Evolutionary conservation across 2,329 filamentous ascomycete genomes (phyloP).

Genomic region (Aspergillus sp.): DNA sequence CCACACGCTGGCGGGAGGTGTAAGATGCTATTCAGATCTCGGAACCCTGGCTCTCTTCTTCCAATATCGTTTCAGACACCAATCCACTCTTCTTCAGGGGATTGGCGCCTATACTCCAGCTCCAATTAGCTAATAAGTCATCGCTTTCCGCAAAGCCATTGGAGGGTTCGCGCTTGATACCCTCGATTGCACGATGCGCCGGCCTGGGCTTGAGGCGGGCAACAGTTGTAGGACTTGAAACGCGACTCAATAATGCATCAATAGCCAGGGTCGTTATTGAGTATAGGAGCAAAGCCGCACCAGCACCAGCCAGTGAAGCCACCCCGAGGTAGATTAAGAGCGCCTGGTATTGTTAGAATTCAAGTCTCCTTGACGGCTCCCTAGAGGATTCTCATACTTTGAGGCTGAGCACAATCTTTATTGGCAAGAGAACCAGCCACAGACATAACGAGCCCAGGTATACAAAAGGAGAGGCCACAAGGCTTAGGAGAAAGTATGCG

Average conservation of each 20-base stretch:
- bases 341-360: conserved; percentile 30
- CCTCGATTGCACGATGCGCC: not conserved
- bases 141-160: not conserved
- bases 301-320: conserved; percentile 66
- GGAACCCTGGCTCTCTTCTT: conserved; percentile 28
- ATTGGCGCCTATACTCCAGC: not conserved
- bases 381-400: conserved; percentile 47
- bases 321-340: conserved; percentile 60
- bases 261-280: conserved; percentile 57
- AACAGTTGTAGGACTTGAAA: conserved; percentile 36
- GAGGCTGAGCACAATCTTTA: conserved; percentile 52
- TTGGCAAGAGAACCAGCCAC: conserved; percentile 47
- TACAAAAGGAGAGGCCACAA: conserved; percentile 50
- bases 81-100: conserved; percentile 9
- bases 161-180: not conserved
- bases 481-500: conserved; percentile 31
- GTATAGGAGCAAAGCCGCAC: conserved; percentile 61
- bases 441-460: conserved; percentile 47
- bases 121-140: not conserved
- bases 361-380: not conserved
- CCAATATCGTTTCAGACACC: conserved; percentile 29
- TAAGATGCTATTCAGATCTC: conserved; percentile 8
- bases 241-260: conserved; percentile 47
- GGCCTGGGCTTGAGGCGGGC: not conserved
- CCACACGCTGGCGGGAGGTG: not conserved